phyloP scores from a whole-genome alignment of 495 filamentous ascomycete genomes.

The Parathielavia hyrcaniae region DNA sequence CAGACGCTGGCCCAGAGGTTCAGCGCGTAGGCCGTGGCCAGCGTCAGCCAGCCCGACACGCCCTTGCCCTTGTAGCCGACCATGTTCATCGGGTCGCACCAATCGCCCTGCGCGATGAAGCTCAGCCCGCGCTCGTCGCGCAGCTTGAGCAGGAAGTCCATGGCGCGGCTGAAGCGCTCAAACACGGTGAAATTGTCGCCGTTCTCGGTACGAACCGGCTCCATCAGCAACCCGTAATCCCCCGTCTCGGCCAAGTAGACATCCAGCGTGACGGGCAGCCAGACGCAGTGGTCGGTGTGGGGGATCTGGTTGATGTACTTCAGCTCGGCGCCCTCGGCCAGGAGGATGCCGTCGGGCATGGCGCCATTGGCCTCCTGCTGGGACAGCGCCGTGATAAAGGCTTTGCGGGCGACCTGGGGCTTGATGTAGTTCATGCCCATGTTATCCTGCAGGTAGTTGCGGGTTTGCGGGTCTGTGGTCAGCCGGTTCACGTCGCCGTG shows the following conservation, averaged over 20 bases:
- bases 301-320: slow-evolving; percentile 57
- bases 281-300: slow-evolving; percentile 54
- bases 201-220: slow-evolving; percentile 36
- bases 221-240: slow-evolving; percentile 46
- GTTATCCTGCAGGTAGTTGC: slow-evolving; percentile 55
- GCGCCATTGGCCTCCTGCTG: slow-evolving; percentile 50
- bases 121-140: slow-evolving; percentile 50
- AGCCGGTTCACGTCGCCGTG: slow-evolving; percentile 54
- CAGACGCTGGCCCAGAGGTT: slow-evolving; percentile 49
- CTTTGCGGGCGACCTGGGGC: slow-evolving; percentile 42
- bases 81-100: slow-evolving; percentile 58
- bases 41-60: slow-evolving; percentile 52
- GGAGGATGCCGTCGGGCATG: slow-evolving; percentile 52
- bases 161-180: slow-evolving; percentile 47
- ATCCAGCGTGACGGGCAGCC: slow-evolving; percentile 49
- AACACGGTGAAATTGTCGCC: slow-evolving; percentile 47
- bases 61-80: slow-evolving; percentile 51
- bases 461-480: slow-evolving; percentile 53
- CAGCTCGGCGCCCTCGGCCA: slow-evolving; percentile 49
- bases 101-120: slow-evolving; percentile 53
- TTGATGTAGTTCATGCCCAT: slow-evolving; percentile 57
- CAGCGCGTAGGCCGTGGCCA: slow-evolving; percentile 47
- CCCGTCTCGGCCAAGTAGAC: slow-evolving; percentile 50
- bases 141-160: slow-evolving; percentile 47
- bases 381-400: slow-evolving; percentile 44